phyloP scores from a whole-genome alignment of 208 protist species.

The Leishmania arabica region DNA sequence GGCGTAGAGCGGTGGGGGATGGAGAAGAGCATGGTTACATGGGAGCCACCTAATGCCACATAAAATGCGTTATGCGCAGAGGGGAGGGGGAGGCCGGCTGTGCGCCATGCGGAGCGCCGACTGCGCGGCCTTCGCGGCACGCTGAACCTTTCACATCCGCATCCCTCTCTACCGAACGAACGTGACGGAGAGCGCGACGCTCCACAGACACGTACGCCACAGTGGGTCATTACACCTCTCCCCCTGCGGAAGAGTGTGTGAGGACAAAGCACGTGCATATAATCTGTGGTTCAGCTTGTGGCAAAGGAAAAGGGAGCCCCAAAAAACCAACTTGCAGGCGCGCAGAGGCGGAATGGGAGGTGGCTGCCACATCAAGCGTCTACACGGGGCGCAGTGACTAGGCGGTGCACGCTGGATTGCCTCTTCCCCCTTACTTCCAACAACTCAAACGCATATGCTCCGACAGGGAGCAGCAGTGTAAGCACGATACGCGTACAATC shows the following conservation, averaged over 20 bases:
- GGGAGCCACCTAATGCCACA: background rate
- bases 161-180: background rate
- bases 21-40: background rate
- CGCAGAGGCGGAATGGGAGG: background rate
- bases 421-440: background rate
- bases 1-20: conserved; percentile 11
- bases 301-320: background rate
- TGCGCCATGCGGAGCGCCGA: background rate
- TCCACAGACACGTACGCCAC: background rate
- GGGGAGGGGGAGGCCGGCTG: background rate
- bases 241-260: too few species aligned
- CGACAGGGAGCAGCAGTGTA: background rate
- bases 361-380: background rate
- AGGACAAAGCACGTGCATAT: background rate
- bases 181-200: background rate
- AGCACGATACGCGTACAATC: background rate
- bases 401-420: background rate
- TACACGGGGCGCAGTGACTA: background rate
- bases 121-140: background rate
- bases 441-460: background rate
- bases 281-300: background rate
- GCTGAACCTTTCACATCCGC: background rate
- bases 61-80: background rate
- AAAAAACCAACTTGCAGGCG: background rate
- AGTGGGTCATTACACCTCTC: background rate